phyloP scores from a whole-genome alignment of 2,329 filamentous ascomycete species.

The Lachnellula cervina region DNA sequence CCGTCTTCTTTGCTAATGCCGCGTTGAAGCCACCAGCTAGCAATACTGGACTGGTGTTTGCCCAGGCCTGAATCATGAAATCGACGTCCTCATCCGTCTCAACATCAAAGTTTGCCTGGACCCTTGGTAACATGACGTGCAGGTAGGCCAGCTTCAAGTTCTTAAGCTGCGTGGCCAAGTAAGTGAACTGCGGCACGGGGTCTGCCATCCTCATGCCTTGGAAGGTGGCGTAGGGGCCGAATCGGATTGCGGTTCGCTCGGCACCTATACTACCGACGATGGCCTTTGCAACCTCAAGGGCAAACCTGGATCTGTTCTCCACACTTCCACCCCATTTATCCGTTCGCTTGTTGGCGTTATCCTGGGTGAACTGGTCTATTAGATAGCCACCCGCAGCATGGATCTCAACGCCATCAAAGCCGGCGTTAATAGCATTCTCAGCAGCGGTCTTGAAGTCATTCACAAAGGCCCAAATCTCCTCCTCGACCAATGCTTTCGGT shows the following conservation, averaged over 20 bases:
- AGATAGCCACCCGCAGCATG: conserved; percentile 27
- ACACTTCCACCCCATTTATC: conserved; percentile 25
- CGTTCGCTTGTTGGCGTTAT: conserved; percentile 19
- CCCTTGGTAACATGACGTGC: conserved; percentile 49
- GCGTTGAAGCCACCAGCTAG: conserved; percentile 7
- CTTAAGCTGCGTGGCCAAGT: conserved; percentile 37
- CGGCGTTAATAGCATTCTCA: conserved; percentile 22
- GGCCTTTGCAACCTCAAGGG: conserved; percentile 45
- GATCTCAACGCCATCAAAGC: conserved; percentile 27
- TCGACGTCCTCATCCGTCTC: conserved; percentile 39
- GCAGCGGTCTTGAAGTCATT: conserved; percentile 15
- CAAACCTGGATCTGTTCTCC: conserved; percentile 38
- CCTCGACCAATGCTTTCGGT: conserved; percentile 14
- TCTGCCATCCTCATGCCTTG: conserved; percentile 42
- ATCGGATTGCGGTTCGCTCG: conserved; percentile 45
- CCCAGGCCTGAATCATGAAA: conserved; percentile 4
- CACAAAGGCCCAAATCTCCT: conserved; percentile 21
- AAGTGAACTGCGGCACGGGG: conserved; percentile 40
- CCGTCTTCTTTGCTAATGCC: not conserved
- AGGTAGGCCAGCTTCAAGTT: conserved; percentile 43
- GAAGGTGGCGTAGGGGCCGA: conserved; percentile 56
- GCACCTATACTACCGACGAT: conserved; percentile 42
- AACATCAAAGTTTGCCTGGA: conserved; percentile 44
- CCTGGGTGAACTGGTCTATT: conserved; percentile 26
- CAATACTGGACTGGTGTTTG: conserved; percentile 1